Conservation (phyloP, 192 early-diverging fungal genomes). For the Coemansia sp. region DNA sequence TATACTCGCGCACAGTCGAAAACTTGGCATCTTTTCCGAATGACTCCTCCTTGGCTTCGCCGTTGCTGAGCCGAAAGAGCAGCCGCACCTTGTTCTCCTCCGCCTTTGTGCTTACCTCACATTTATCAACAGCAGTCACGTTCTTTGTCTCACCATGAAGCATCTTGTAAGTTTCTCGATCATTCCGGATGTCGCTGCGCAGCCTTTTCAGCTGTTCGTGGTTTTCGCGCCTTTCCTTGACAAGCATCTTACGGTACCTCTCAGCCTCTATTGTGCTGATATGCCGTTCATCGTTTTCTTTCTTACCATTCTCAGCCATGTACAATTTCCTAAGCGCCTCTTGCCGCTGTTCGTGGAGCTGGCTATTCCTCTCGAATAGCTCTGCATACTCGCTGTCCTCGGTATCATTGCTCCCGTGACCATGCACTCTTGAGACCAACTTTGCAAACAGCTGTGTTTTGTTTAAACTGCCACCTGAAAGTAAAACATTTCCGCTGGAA, state of each 20-base stretch:
- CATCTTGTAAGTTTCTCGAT: slow-evolving; percentile 6
- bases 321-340: background rate
- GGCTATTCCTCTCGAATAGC: slow-evolving; percentile 4
- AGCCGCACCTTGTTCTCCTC: slow-evolving; percentile 6
- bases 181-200: slow-evolving; percentile 4
- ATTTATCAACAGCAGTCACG: background rate
- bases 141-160: background rate
- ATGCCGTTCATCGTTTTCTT: background rate
- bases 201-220: background rate
- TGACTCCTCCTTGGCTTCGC: background rate
- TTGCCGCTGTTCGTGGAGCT: slow-evolving; percentile 1
- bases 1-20: slow-evolving; percentile 12
- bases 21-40: slow-evolving; percentile 14
- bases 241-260: slow-evolving; percentile 3
- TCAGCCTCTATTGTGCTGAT: slow-evolving; percentile 2
- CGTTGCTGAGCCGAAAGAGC: slow-evolving; percentile 31
- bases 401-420: slow-evolving; percentile 6
- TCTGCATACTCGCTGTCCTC: slow-evolving; percentile 3
- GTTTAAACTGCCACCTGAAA: background rate
- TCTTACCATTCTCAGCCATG: background rate
- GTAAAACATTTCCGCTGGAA: slow-evolving; percentile 4
- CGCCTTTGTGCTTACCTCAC: background rate
- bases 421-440: slow-evolving; percentile 1
- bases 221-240: slow-evolving; percentile 1
- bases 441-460: slow-evolving; percentile 1